Evolutionary conservation across 768 basidiomycete species (phyloP).

Genomic region (Russula lepida): DNA sequence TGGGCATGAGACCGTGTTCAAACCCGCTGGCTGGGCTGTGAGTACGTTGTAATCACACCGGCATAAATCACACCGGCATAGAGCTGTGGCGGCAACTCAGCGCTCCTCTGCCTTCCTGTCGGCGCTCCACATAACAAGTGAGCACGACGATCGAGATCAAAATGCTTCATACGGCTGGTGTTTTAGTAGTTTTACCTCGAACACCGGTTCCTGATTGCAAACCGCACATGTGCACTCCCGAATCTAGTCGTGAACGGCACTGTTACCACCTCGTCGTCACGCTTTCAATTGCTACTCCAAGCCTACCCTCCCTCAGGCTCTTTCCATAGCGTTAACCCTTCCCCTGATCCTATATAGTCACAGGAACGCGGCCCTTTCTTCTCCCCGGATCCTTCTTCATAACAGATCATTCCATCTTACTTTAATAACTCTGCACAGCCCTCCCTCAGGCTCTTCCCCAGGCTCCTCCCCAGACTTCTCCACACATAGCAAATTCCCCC

Average conservation of each 20-base stretch:
- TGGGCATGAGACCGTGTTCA: too few relatives aligned
- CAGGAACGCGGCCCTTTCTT: constrained; percentile 1
- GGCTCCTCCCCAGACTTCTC: not conserved
- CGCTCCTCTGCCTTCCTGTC: not conserved
- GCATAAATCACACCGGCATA: too few relatives aligned
- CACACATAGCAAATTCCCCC: not conserved
- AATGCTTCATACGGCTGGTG: not conserved
- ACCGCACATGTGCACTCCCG: not conserved
- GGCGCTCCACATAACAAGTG: not conserved
- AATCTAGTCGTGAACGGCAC: not conserved
- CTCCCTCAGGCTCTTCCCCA: too few relatives aligned
- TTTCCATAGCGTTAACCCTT: not conserved
- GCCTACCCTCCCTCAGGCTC: not conserved
- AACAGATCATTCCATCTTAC: not conserved
- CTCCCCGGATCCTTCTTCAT: constrained; percentile 5
- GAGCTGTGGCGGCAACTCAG: too few relatives aligned
- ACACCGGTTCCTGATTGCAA: constrained; percentile 1
- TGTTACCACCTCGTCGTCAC: constrained; percentile 5
- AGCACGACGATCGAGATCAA: not conserved
- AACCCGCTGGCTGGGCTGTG: too few relatives aligned
- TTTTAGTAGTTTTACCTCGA: not conserved
- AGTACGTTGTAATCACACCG: too few relatives aligned
- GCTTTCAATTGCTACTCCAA: not conserved
- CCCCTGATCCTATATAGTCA: constrained; percentile 4
- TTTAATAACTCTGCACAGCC: not conserved